These are phyloP conservation scores for Corylus americana DNA, from an alignment of 306 rosid genomes.

Conservation along the genomic window DNA sequence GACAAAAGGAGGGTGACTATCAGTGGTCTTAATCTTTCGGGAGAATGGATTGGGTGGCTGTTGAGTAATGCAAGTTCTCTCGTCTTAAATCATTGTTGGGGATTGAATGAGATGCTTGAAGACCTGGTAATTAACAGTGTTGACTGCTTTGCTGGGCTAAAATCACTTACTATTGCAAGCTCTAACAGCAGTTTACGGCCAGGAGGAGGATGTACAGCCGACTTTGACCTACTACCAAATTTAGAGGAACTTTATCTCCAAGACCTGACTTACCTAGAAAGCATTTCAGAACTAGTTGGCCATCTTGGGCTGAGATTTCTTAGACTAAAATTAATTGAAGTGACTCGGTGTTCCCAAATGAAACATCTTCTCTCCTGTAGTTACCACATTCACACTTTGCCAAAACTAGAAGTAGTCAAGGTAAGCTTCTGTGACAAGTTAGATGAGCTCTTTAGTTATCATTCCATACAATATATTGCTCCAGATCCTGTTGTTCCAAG, in stretches of 20 bases:
- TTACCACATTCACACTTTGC: constrained; percentile 5
- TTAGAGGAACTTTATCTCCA: constrained; percentile 18
- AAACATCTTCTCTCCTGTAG: constrained; percentile 9
- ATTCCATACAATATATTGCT: neutral
- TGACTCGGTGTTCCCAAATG: neutral
- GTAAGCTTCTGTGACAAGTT: constrained; percentile 2
- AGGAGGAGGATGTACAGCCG: constrained; percentile 16
- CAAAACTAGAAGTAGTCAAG: constrained; percentile 16
- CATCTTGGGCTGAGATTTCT: constrained; percentile 16
- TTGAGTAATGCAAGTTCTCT: constrained; percentile 18
- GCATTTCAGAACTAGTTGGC: constrained; percentile 21
- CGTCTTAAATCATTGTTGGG: constrained; percentile 7
- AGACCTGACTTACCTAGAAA: neutral
- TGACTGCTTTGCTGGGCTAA: neutral
- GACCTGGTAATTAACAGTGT: constrained; percentile 6
- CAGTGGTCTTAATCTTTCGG: constrained; percentile 7
- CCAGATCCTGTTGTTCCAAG: constrained; percentile 13
- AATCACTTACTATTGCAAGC: constrained; percentile 1
- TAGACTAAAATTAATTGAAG: constrained; percentile 10
- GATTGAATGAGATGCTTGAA: constrained; percentile 17
- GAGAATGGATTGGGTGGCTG: constrained; percentile 19
- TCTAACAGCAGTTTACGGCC: neutral
- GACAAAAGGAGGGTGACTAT: neutral
- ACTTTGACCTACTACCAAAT: constrained; percentile 13
- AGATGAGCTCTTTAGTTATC: constrained; percentile 12